A percentile compares a stretch with the other conserved stretches of the same genome.
Conservation (phyloP, 1,139 yeast genomes). For the Blastobotrys arbuscula region DNA sequence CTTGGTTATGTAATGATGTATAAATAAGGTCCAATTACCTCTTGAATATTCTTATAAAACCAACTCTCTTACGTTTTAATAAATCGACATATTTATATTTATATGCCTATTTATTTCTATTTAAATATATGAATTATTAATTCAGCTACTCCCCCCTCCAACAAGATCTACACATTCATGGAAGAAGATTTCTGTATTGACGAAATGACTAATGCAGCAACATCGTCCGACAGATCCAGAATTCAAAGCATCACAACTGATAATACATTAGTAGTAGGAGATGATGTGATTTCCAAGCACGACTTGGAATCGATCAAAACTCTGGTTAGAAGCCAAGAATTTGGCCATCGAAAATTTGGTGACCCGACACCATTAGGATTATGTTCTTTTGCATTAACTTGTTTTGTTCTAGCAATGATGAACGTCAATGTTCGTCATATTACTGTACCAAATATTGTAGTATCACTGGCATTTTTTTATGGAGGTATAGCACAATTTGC, state of each 20-base stretch:
- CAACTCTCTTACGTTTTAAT: no score
- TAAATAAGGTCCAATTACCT: no score
- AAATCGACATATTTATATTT: no score
- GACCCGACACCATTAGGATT: conserved; percentile 85
- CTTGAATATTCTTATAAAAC: no score
- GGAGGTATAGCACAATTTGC: conserved; percentile 72
- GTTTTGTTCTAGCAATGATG: conserved; percentile 69
- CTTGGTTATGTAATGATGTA: no score
- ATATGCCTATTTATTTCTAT: no score
- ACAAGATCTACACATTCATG: no score
- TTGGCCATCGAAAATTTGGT: neutral
- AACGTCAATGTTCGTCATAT: conserved; percentile 61
- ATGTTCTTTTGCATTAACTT: conserved; percentile 77
- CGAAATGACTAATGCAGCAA: conserved; percentile 11
- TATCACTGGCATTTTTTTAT: conserved; percentile 77
- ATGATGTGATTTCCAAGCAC: conserved; percentile 55
- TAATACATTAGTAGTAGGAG: conserved; percentile 67
- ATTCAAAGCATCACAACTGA: conserved; percentile 41
- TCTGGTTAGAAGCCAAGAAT: conserved; percentile 51
- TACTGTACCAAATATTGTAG: conserved; percentile 45
- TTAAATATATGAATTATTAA: no score
- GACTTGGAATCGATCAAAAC: conserved; percentile 64
- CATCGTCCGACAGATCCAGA: conserved; percentile 23
- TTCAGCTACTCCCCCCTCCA: no score
- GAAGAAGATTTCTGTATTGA: conserved; percentile 4